Evolutionary conservation across 2,329 filamentous ascomycete species (phyloP), one percentile per base, ranked within the genome.

Genomic region (Emericellopsis cladophorae): DNA sequence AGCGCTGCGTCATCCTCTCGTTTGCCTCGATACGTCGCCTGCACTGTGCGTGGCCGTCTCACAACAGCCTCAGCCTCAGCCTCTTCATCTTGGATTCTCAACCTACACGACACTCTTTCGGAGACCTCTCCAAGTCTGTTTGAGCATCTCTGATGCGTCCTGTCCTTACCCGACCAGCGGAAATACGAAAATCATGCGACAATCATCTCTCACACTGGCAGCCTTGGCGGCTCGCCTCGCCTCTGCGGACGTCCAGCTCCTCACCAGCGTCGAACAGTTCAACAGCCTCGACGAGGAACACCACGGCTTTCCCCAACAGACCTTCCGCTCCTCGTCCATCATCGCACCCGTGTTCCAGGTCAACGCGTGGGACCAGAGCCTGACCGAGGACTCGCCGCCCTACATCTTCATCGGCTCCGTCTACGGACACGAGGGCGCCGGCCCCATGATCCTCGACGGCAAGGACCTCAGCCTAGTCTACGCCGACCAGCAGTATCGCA

Each of bases 401-500:
- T 56, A 56, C 45, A 53, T 63, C 36, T 62, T 62, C 44, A 42
- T 62, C 21, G 54, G 53, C 18, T 48, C 47, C 34, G 47, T 44
- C 33, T 56, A 48, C 35, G 46, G 42, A 18, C 32, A 44, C 12
- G 47, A 48, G 34, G 49, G 37, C 21, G 26, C 18, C 11, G 56
- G 54, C 10, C 59, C 60, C 16, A 54, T 61, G 49, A 61, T 63
- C 24, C 48, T 60, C 38, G 52, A 54, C 39, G 50, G 52, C 18
- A 47, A 48, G 21, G 60, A 63, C 37, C 51, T 64, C 18, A 60
- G 56, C 34, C 54, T 63, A 3, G 54, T 64, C 2, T 63, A 62
- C 42, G 58, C 58, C 41, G 54, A 62, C 33, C 56, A 57, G 42
- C 46, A 40, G n/a, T 60, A 53, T 39, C 46, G 46, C 37, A 51